Base-by-base conservation (phyloP, 148 eudicot genomes). In the Rhododendron ovatum region DNA sequence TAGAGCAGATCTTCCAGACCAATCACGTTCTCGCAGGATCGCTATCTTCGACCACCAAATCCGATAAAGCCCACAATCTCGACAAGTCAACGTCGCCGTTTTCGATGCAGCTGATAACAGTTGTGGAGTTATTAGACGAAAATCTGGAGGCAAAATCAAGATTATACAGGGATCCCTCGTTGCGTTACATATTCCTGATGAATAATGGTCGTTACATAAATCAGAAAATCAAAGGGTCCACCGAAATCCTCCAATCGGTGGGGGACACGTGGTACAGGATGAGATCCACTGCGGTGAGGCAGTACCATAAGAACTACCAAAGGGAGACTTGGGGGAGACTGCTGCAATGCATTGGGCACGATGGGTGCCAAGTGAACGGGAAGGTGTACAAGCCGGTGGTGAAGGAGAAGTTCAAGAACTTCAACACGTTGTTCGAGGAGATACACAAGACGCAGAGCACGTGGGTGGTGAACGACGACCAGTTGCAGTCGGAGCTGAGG, bases 381-480 rank as follows among this genome's bases (percentile, higher is more conserved):
- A 97, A 94, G 86, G 90, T 93, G 22, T 83, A 86, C 8, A 97
- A 94, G 87, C 88, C 89, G 1, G 86, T 93, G 26, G 71, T 97
- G 9, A 97, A 97, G 74, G 99, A 97, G 85, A 91, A 98, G 82
- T 93, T 97, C 86, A 97, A 97, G 90, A 86, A 47, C 3, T 97
- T 97, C 43, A 93, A 89, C 37, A 77, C 81, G 22, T 82, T 88
- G 90, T 94, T 95, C 12, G 99, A 97, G 5, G 99, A 97, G 55
- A 97, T 95, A 55, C 94, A 92, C 82, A 91, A 88, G 91, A 89
- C 93, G 35, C 99, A 97, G 51, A 93, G 95, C 84, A 55, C 93
- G 0, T 97, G 99, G 99, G 95, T 95, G 65, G 98, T 97, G 43
- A 95, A 95, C 75, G 99, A 97, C 26, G 93, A 91, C 74, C 99